phyloP scores from a whole-genome alignment of 345 rosid species.

The Melastoma malabathricum region DNA sequence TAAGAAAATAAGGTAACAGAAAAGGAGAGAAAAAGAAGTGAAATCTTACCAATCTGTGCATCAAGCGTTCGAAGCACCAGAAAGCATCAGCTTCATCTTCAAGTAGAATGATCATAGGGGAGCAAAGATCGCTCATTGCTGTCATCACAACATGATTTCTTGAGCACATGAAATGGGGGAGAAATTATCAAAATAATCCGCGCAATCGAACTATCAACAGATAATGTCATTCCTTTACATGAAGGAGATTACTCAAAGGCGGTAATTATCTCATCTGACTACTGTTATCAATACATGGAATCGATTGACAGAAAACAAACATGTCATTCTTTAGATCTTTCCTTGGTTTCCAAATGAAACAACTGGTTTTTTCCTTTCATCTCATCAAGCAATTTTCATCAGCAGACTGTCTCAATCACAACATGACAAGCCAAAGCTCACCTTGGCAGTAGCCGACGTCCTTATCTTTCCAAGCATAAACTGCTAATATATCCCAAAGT shows the following conservation, averaged over 20 bases:
- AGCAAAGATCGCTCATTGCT: constrained; percentile 99
- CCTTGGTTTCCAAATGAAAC: too few species aligned
- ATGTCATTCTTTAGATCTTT: too few species aligned
- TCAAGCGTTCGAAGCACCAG: constrained; percentile 96
- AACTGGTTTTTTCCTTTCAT: too few species aligned
- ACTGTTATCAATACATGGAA: too few species aligned
- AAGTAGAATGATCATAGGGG: constrained; percentile 95
- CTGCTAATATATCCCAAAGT: constrained; percentile 93
- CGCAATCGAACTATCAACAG: background rate
- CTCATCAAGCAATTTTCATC: too few species aligned
- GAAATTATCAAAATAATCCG: background rate
- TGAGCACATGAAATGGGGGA: background rate
- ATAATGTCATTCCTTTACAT: too few species aligned
- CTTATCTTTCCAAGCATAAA: constrained; percentile 88
- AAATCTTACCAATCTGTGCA: constrained; percentile 81
- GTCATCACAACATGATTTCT: constrained; percentile 10
- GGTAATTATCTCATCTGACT: too few species aligned
- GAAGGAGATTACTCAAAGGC: too few species aligned
- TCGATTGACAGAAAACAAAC: too few species aligned
- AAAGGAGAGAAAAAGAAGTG: background rate
- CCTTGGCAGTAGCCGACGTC: constrained; percentile 99
- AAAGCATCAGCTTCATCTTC: constrained; percentile 93
- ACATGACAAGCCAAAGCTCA: constrained; percentile 10
- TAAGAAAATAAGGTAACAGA: background rate
- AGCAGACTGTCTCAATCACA: background rate